Conservation (phyloP, 331 rosid genomes). For the Rhamnella rubrinervis region DNA sequence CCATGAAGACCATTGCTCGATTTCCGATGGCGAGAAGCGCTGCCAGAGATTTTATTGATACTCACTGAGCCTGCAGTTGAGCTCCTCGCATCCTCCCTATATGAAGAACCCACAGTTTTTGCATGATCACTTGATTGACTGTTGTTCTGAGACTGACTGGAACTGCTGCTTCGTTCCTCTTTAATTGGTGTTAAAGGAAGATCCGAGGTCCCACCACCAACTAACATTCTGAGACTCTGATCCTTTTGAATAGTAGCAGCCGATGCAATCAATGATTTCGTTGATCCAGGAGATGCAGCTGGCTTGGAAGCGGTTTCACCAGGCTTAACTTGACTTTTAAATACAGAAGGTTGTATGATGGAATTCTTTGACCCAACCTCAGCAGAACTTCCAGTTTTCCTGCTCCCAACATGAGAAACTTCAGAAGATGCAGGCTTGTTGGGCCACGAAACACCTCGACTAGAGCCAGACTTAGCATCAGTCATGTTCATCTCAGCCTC, state of each 20-base stretch:
- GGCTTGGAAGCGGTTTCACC: constrained; percentile 48
- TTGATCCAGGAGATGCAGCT: constrained; percentile 39
- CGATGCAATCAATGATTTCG: constrained; percentile 42
- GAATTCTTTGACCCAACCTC: constrained; percentile 64
- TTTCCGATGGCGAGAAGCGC: constrained; percentile 65
- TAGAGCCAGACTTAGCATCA: constrained; percentile 66
- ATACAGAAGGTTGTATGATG: constrained; percentile 38
- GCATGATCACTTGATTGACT: constrained; percentile 83
- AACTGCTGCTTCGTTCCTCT: constrained; percentile 86
- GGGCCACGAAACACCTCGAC: constrained; percentile 61
- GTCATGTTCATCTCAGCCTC: constrained; percentile 81
- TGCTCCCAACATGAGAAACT: constrained; percentile 57
- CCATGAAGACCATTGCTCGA: constrained; percentile 56
- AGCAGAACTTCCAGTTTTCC: constrained; percentile 46
- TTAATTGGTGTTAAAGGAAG: constrained; percentile 48
- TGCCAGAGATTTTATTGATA: constrained; percentile 47
- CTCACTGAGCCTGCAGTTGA: constrained; percentile 66
- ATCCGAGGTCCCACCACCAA: constrained; percentile 48
- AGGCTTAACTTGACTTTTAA: constrained; percentile 53
- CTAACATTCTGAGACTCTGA: constrained; percentile 34
- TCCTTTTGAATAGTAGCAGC: constrained; percentile 40
- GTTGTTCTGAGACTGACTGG: constrained; percentile 84
- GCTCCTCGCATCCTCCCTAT: constrained; percentile 74
- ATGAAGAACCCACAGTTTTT: constrained; percentile 51
- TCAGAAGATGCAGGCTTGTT: constrained; percentile 50